phyloP scores from a whole-genome alignment of 2,329 filamentous ascomycete genomes.

The Penicillium sp. region DNA sequence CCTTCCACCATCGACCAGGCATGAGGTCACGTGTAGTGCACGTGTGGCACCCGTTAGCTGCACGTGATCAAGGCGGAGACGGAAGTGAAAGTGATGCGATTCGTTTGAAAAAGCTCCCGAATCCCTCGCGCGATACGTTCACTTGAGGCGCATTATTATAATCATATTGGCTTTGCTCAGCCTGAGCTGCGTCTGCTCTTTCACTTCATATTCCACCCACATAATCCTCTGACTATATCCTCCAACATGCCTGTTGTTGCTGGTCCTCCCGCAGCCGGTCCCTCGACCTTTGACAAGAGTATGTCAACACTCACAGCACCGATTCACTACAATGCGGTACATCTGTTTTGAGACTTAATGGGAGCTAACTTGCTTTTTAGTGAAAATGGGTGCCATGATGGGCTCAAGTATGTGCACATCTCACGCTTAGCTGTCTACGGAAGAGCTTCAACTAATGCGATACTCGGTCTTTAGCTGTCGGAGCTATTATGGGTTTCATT shows the following conservation, averaged over 20 bases:
- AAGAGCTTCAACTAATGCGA: conserved; percentile 17
- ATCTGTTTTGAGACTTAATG: neutral
- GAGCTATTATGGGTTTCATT: conserved; percentile 95
- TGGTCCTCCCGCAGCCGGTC: conserved; percentile 53
- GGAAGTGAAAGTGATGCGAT: conserved; percentile 9
- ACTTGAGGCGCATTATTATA: conserved; percentile 1
- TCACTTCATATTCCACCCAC: neutral
- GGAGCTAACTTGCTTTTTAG: conserved; percentile 51
- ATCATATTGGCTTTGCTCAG: neutral
- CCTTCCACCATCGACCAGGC: conserved; percentile 15
- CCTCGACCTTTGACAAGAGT: conserved; percentile 72
- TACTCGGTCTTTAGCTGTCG: conserved; percentile 66
- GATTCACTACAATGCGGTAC: conserved; percentile 5
- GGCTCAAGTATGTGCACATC: conserved; percentile 75
- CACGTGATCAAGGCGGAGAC: conserved; percentile 25
- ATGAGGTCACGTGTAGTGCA: conserved; percentile 22
- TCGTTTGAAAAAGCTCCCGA: conserved; percentile 18
- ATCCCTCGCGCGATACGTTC: conserved; percentile 2
- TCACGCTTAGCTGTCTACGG: neutral
- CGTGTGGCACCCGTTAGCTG: conserved; percentile 18
- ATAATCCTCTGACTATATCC: neutral
- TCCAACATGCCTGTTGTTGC: conserved; percentile 58
- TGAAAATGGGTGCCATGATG: conserved; percentile 99
- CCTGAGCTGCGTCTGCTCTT: neutral
- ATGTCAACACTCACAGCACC: conserved; percentile 31